phyloP scores from a whole-genome alignment of 2,329 filamentous ascomycete genomes.

The Cercospora sp. region DNA sequence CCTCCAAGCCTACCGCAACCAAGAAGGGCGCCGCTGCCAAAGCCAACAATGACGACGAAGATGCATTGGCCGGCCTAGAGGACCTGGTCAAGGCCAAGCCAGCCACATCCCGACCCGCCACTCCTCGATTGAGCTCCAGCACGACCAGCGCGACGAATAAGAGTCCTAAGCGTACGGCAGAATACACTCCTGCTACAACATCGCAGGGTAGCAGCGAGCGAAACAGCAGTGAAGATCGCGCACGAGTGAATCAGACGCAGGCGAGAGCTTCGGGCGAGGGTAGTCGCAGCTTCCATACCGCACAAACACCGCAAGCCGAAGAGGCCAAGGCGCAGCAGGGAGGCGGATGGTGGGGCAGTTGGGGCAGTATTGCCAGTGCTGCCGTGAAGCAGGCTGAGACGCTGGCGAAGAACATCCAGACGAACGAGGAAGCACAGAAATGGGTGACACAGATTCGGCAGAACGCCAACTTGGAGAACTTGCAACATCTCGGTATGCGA shows the following conservation, averaged over 20 bases:
- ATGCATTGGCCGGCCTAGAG: conserved; percentile 85
- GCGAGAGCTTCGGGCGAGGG: conserved; percentile 77
- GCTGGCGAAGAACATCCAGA: conserved; percentile 89
- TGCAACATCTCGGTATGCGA: conserved; percentile 70
- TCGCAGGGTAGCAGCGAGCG: conserved; percentile 53
- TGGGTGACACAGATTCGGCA: conserved; percentile 94
- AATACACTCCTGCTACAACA: conserved; percentile 52
- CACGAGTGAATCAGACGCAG: conserved; percentile 35
- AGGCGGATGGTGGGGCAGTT: conserved; percentile 79
- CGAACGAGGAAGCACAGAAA: conserved; percentile 93
- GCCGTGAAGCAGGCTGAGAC: conserved; percentile 90
- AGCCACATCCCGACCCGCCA: conserved; percentile 69
- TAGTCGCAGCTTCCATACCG: conserved; percentile 67
- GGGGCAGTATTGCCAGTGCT: conserved; percentile 78
- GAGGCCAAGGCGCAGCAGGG: conserved; percentile 37
- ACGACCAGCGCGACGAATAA: conserved; percentile 44
- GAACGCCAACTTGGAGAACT: conserved; percentile 67
- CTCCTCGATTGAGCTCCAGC: conserved; percentile 65
- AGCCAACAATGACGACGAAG: conserved; percentile 54
- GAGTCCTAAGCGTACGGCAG: conserved; percentile 35
- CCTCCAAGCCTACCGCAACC: conserved; percentile 41
- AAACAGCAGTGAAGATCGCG: conserved; percentile 64
- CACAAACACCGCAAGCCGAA: conserved; percentile 61
- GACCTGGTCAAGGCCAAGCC: conserved; percentile 71
- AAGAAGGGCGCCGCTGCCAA: conserved; percentile 38